Base-by-base conservation (phyloP, 352 stramenopile genomes). In the Phytophthora citrophthora region DNA sequence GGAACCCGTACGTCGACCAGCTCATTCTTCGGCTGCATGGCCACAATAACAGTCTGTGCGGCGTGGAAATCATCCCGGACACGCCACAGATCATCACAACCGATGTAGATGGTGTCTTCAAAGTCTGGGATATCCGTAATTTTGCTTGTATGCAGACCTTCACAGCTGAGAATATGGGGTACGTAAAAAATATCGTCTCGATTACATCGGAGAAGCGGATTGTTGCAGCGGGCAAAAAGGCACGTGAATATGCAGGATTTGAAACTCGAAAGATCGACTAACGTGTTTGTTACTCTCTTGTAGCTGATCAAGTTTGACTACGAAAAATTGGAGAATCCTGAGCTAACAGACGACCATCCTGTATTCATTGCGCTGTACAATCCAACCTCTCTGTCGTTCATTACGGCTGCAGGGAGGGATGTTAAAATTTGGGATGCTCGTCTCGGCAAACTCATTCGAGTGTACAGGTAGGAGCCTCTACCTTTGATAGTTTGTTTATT, bases 101-200 rank as follows among this genome's bases (percentile, higher is more conserved):
- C 5, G 90, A 97, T 61, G 73, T 93, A 2, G 82, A 90, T 48
- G 90, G 90, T 11, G 64, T 91, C 24, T 91, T 95, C 54, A 96
- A 96, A 48, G 81, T 97, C 31, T 97, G 90, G 89, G 88, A 97
- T 59, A 92, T 96, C 44, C 83, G 89, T 44, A 96, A 96, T 61
- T 97, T 96, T 66, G 82, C 79, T 16, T 95, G 86, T 54, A 90
- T 96, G 72, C 90, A 97, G 64, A 96, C 86, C 3, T 96, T 97
- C 65, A 86, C 81, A 15, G 76, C 77, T 9, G 88, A 96, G 39
- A 83, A 73, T 48, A 81, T 87, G 62, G 67, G 72, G 15, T 76
- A 89, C 15, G 74, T 97, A 54, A 90, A 91, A 40, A 81, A 77
- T 23, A 94, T 96, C 54, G 74, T 85, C 4, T 82, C 80, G 12